Evolutionary conservation across 129 eudicot species (phyloP), one percentile per base, ranked within the genome.

Genomic region (Deinandra increscens): DNA sequence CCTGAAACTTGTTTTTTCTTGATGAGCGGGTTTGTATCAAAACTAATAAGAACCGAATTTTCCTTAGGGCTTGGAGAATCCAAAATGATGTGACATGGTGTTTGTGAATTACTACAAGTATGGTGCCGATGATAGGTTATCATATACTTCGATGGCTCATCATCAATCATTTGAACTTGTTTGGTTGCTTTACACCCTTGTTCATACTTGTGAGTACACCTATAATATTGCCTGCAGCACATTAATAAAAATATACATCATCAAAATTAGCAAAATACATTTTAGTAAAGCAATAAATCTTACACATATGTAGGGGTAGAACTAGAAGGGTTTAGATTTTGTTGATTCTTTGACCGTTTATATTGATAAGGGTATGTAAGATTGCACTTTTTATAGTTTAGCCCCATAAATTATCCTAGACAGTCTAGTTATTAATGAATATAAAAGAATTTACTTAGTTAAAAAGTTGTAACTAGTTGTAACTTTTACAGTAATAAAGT

Each of bases 161-260:
- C 85, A 53, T 78, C 74, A 0, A 64, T 73, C 71, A 15, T 80
- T 78, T 85, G 87, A 20, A 85, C 85, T 46, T 85, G 85, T 77
- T 85, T 85, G 26, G 79, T 82, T 39, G 91, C 91, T 61, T 54
- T 63, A 58, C 87, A 85, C 3, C 79, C 84, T 85, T 82, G 87
- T 9, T 85, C 91, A 64, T 14, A 56, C 77, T 82, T 85, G 83
- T 85, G 85, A 15, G 87, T 85, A 78, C 96, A 88, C 64, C 89
- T 81, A 43, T 36, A 88, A 80, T 88, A 88, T 68, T 79, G 73
- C 76, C 96, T 88, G 81, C 79, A 63, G n/a, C 41, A 41, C 20
- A 13, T n/a, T n/a, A n/a, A n/a, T n/a, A n/a, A n/a, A n/a, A 13
- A 71, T 48, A 29, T 6, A 61, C 6, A 33, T 18, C 2, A 42